phyloP scores from a whole-genome alignment of 2,329 filamentous ascomycete genomes.

The Lasiodiplodia sp. region DNA sequence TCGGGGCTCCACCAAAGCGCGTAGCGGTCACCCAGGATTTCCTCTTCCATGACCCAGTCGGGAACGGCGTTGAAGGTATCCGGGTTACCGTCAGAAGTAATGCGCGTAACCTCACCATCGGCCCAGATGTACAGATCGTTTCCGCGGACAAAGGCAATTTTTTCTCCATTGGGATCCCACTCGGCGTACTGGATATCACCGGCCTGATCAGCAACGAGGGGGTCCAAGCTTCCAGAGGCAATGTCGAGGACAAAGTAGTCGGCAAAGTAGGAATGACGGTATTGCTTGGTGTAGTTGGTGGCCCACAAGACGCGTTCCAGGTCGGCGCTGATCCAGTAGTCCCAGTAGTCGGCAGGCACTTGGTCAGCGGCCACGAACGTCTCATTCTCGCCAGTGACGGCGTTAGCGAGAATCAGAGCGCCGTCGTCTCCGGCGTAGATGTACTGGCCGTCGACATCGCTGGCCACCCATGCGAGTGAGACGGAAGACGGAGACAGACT shows the following conservation, averaged over 20 bases:
- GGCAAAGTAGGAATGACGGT: conserved; percentile 72
- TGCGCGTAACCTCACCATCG: conserved; percentile 61
- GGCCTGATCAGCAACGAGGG: conserved; percentile 65
- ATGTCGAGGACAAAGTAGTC: conserved; percentile 72
- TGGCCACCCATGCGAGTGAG: conserved; percentile 61
- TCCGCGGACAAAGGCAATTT: conserved; percentile 71
- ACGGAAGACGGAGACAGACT: conserved; percentile 56
- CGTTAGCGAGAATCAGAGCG: conserved; percentile 65
- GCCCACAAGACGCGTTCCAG: conserved; percentile 67
- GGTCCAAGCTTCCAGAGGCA: conserved; percentile 60
- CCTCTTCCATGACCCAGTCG: conserved; percentile 70
- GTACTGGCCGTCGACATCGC: conserved; percentile 68
- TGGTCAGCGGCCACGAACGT: conserved; percentile 66
- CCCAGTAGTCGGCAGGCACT: conserved; percentile 62
- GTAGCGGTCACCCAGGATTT: conserved; percentile 60
- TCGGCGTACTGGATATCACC: conserved; percentile 73
- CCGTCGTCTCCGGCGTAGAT: conserved; percentile 60
- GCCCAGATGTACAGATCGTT: conserved; percentile 70
- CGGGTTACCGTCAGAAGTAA: conserved; percentile 66
- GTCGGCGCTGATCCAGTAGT: conserved; percentile 69
- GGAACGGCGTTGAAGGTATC: conserved; percentile 70
- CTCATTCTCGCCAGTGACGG: conserved; percentile 63
- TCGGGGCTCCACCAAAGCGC: conserved; percentile 66
- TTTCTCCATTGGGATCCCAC: conserved; percentile 64
- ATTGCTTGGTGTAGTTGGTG: conserved; percentile 72